Percentiles rank a stretch among this genome's conserved stretches.
These are phyloP conservation scores for Cetradonia linearis DNA, from an alignment of 495 filamentous ascomycete genomes.

Conservation along the genomic window DNA sequence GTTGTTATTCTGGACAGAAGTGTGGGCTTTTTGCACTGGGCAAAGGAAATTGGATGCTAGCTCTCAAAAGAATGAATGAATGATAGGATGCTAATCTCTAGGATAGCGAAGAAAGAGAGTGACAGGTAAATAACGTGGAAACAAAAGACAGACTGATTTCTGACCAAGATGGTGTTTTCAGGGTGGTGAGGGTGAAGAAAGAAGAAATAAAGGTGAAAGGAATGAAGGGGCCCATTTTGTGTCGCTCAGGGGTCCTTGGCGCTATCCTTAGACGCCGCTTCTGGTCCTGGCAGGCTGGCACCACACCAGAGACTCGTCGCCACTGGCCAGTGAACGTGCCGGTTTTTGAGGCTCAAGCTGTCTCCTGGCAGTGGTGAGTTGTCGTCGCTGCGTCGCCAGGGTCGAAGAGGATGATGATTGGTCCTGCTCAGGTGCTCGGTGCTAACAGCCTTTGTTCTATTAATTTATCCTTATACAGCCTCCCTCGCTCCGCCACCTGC, in stretches of 20 bases:
- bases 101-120: conserved; percentile 17
- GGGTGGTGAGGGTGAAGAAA: too few relatives aligned
- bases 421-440: background rate
- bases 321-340: background rate
- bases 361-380: background rate
- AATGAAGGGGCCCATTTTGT: conserved; percentile 3
- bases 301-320: background rate
- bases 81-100: conserved; percentile 22
- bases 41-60: conserved; percentile 11
- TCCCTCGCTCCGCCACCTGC: background rate
- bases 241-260: background rate
- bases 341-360: background rate
- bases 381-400: too few relatives aligned
- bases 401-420: background rate
- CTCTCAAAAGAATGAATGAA: conserved; percentile 15
- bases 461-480: background rate
- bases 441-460: background rate
- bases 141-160: conserved; percentile 19
- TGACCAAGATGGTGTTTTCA: conserved; percentile 7
- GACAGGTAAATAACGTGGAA: background rate
- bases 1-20: background rate
- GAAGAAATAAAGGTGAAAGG: background rate
- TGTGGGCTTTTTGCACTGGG: background rate
- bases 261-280: background rate
- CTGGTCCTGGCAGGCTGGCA: background rate